phyloP scores from a whole-genome alignment of 768 basidiomycete genomes.

The Exsudoporus frostii region DNA sequence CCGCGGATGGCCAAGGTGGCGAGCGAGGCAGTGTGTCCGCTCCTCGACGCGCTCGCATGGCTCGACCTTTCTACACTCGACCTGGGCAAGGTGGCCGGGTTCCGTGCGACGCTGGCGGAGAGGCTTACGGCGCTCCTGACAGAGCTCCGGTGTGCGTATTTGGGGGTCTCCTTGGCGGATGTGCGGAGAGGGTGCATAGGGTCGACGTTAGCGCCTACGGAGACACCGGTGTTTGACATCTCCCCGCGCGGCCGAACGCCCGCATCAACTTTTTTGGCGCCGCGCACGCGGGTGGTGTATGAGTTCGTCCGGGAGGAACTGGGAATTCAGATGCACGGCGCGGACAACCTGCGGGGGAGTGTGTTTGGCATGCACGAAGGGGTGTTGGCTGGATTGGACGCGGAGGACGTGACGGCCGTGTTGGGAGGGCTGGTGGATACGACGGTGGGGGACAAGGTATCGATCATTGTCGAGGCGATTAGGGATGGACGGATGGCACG shows the following conservation, averaged over 20 bases:
- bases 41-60: conserved; percentile 48
- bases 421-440: conserved; percentile 34
- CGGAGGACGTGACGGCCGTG: conserved; percentile 39
- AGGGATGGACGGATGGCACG: conserved; percentile 66
- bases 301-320: conserved; percentile 69
- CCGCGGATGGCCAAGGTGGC: conserved; percentile 73
- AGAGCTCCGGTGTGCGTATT: conserved; percentile 29
- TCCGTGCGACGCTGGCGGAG: conserved; percentile 19
- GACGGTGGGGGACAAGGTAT: conserved; percentile 68
- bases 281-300: conserved; percentile 62
- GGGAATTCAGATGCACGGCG: conserved; percentile 79
- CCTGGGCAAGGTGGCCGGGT: conserved; percentile 21
- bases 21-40: conserved; percentile 52
- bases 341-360: conserved; percentile 63
- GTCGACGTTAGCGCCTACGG: conserved; percentile 1
- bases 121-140: conserved; percentile 20
- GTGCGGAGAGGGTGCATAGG: conserved; percentile 13
- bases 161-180: conserved; percentile 22
- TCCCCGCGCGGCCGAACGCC: conserved; percentile 57
- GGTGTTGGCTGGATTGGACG: conserved; percentile 38
- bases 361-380: conserved; percentile 48
- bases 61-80: conserved; percentile 16
- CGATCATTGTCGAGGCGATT: conserved; percentile 76
- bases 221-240: conserved; percentile 38
- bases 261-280: conserved; percentile 55